Conservation (phyloP, 257 asterid genomes). For the Primulina eburnea region DNA sequence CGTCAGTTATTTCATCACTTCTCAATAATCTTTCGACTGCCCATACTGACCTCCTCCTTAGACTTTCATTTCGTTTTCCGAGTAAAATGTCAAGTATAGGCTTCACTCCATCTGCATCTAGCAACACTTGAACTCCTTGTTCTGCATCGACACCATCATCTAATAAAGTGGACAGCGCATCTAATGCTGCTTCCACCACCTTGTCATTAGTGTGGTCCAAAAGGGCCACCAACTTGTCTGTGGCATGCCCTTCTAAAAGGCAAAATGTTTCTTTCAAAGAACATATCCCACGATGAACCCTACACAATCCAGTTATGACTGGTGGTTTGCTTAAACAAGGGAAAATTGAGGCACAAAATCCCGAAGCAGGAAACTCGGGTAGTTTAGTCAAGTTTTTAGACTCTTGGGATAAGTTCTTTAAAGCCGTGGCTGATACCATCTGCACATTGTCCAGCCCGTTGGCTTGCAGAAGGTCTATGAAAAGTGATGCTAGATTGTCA, state of each 20-base stretch:
- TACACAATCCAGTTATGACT: conserved; percentile 56
- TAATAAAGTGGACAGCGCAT: conserved; percentile 72
- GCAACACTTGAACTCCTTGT: conserved; percentile 63
- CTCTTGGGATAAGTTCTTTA: conserved; percentile 80
- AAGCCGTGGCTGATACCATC: conserved; percentile 84
- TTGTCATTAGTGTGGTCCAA: conserved; percentile 78
- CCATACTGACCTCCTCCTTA: conserved; percentile 81
- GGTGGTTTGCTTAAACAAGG: conserved; percentile 72
- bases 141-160: conserved; percentile 81
- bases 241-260: conserved; percentile 79
- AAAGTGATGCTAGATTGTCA: conserved; percentile 58
- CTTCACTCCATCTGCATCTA: conserved; percentile 67
- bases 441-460: conserved; percentile 95
- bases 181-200: conserved; percentile 88
- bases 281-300: conserved; percentile 70
- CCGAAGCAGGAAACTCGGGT: conserved; percentile 63
- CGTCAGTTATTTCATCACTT: conserved; percentile 58
- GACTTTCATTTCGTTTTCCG: conserved; percentile 70
- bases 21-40: conserved; percentile 81
- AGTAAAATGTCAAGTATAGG: conserved; percentile 69
- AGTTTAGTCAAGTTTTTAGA: conserved; percentile 59
- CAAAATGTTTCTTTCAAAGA: conserved; percentile 76
- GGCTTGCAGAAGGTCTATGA: conserved; percentile 70
- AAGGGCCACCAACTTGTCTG: conserved; percentile 73
- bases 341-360: conserved; percentile 58